Evolutionary conservation across 805 yeast species (phyloP).

Genomic region (Komagataella mondaviorum): DNA sequence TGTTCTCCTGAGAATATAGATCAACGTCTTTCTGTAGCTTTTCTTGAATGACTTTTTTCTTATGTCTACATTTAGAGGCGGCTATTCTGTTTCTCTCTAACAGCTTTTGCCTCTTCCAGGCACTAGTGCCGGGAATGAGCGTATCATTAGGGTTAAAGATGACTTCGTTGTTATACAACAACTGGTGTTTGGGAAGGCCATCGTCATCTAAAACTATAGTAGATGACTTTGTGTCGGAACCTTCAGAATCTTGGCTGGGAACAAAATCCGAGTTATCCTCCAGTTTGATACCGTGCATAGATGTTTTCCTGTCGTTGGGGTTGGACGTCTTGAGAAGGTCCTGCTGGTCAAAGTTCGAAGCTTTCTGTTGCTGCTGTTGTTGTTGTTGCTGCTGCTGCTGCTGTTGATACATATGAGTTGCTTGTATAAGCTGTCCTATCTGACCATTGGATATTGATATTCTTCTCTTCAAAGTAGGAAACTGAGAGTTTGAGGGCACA

Average conservation of each 20-base stretch:
- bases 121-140: constrained; percentile 48
- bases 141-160: constrained; percentile 40
- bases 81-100: constrained; percentile 90
- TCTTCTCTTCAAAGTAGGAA: constrained; percentile 34
- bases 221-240: constrained; percentile 1
- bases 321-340: constrained; percentile 3
- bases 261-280: constrained; percentile 2
- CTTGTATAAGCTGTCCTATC: constrained; percentile 54
- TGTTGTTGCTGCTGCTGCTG: constrained; percentile 4
- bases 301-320: constrained; percentile 5
- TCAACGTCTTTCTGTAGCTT: constrained; percentile 50
- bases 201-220: constrained; percentile 14
- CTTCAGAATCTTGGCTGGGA: not conserved
- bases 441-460: constrained; percentile 79
- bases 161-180: constrained; percentile 41
- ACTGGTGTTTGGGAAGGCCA: constrained; percentile 31
- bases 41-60: constrained; percentile 72
- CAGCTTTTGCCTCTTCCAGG: constrained; percentile 64
- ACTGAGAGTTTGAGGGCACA: not conserved
- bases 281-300: constrained; percentile 2
- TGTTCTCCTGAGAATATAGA: constrained; percentile 30
- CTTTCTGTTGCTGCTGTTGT: constrained; percentile 6
- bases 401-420: constrained; percentile 13
- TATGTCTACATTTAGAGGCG: constrained; percentile 87
- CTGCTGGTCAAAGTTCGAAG: constrained; percentile 1